A percentile compares a stretch with the other conserved stretches of the same genome.
Conservation (phyloP, 2,329 filamentous ascomycete genomes). For the Canariomyces notabilis region DNA sequence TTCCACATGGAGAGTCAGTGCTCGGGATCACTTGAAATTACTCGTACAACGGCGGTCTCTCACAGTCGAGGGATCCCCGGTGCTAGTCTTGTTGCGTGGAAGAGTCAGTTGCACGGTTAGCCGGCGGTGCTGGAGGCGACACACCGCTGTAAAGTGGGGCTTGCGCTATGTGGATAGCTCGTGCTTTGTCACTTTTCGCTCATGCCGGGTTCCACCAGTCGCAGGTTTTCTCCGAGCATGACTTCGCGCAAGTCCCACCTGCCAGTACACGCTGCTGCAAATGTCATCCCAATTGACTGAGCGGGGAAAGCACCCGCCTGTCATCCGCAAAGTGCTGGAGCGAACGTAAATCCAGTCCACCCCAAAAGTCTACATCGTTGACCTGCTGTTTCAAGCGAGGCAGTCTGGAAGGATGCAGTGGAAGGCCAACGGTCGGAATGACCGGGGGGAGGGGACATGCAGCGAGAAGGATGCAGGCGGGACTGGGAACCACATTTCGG, state of each 20-base stretch:
- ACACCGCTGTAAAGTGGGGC: conserved; percentile 12
- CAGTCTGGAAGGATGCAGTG: conserved; percentile 1
- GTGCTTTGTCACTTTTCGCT: neutral
- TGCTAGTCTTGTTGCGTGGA: conserved; percentile 18
- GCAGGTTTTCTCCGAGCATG: conserved; percentile 14
- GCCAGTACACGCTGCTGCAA: conserved; percentile 6
- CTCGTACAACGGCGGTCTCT: conserved; percentile 23
- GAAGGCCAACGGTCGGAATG: neutral
- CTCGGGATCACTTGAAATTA: conserved; percentile 20
- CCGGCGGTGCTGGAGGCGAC: conserved; percentile 21
- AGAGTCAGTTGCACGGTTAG: conserved; percentile 24
- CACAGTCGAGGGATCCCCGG: conserved; percentile 10
- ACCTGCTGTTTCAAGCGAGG: conserved; percentile 19
- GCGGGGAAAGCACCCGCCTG: neutral
- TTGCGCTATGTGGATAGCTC: conserved; percentile 3
- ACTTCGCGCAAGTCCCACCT: conserved; percentile 12
- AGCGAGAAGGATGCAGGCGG: neutral
- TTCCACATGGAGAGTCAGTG: conserved; percentile 14
- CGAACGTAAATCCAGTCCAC: too few relatives aligned
- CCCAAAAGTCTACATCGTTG: neutral
- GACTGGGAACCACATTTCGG: conserved; percentile 12
- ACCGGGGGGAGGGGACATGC: too few relatives aligned
- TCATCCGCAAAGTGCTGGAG: too few relatives aligned
- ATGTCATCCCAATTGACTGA: neutral
- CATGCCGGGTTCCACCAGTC: conserved; percentile 8